Evolutionary conservation across 2,329 filamentous ascomycete genomes (phyloP).

Genomic region (Claviceps sp.): DNA sequence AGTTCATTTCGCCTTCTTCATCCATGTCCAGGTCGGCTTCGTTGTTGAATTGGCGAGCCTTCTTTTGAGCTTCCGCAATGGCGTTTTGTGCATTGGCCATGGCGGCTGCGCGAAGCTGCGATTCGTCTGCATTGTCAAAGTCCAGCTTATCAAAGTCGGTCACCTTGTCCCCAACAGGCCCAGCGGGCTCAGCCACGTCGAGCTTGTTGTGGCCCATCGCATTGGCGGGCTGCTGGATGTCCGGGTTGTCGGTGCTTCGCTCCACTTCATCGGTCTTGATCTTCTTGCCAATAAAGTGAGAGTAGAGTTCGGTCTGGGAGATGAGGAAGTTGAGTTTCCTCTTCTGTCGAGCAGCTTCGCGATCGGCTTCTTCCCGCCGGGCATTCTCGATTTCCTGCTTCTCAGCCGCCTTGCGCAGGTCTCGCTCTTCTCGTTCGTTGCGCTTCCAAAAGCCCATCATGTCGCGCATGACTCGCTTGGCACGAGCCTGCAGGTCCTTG

Average conservation of each 20-base stretch:
- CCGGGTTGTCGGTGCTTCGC: slow-evolving; percentile 70
- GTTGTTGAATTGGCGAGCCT: slow-evolving; percentile 86
- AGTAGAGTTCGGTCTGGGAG: slow-evolving; percentile 96
- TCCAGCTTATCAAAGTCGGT: slow-evolving; percentile 90
- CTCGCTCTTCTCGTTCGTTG: slow-evolving; percentile 93
- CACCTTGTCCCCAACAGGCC: slow-evolving; percentile 52
- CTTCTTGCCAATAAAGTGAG: slow-evolving; percentile 98
- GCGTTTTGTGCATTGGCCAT: slow-evolving; percentile 94
- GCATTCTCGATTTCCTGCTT: slow-evolving; percentile 93
- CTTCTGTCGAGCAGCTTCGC: slow-evolving; percentile 94
- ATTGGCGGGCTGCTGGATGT: slow-evolving; percentile 43
- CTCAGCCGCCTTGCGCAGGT: slow-evolving; percentile 86
- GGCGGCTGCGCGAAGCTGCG: slow-evolving; percentile 64
- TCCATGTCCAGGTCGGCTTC: slow-evolving; percentile 50
- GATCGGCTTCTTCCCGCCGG: slow-evolving; percentile 90
- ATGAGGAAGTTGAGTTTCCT: slow-evolving; percentile 99
- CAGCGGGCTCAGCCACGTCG: slow-evolving; percentile 39
- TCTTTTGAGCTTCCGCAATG: slow-evolving; percentile 85
- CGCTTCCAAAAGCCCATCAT: slow-evolving; percentile 99
- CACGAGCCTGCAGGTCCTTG: slow-evolving; percentile 91
- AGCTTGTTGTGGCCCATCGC: slow-evolving; percentile 27
- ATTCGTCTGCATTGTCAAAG: slow-evolving; percentile 91
- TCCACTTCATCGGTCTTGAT: slow-evolving; percentile 96
- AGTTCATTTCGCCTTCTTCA: slow-evolving; percentile 97
- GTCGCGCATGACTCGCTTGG: slow-evolving; percentile 96